phyloP scores from a whole-genome alignment of 345 rosid genomes.

The Salix viminalis region DNA sequence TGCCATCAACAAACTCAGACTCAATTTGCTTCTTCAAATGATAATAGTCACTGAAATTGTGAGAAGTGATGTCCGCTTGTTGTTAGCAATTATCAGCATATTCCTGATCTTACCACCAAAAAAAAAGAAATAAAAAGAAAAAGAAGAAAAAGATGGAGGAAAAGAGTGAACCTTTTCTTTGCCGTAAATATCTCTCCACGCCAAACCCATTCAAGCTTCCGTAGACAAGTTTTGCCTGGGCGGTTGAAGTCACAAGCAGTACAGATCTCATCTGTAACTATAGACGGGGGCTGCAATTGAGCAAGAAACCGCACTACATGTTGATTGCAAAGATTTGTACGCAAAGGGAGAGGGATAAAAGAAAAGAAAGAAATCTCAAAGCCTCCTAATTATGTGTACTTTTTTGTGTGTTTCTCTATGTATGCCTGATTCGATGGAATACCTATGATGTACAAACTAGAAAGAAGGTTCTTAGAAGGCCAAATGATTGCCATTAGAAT shows the following conservation, averaged over 20 bases:
- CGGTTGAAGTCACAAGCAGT: slow-evolving; percentile 97
- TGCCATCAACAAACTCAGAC: slow-evolving; percentile 72
- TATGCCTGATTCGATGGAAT: too few species aligned
- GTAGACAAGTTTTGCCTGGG: slow-evolving; percentile 86
- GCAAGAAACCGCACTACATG: slow-evolving; percentile 16
- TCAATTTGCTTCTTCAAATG: slow-evolving; percentile 92
- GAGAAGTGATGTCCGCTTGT: slow-evolving; percentile 7
- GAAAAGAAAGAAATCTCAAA: background rate
- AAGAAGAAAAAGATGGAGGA: slow-evolving; percentile 2
- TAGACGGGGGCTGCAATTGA: slow-evolving; percentile 79
- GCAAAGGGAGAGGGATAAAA: background rate
- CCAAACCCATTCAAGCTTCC: slow-evolving; percentile 99
- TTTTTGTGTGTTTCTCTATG: too few species aligned
- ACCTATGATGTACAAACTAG: too few species aligned
- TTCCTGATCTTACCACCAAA: slow-evolving; percentile 10
- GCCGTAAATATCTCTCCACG: slow-evolving; percentile 90
- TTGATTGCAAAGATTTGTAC: background rate
- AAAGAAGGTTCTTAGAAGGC: too few species aligned
- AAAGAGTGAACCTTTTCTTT: slow-evolving; percentile 62
- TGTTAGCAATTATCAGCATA: slow-evolving; percentile 16
- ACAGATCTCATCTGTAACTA: slow-evolving; percentile 84
- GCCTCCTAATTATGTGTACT: too few species aligned
- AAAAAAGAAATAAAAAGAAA: slow-evolving; percentile 6
- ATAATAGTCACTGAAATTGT: slow-evolving; percentile 74
- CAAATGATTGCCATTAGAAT: background rate